A percentile compares a stretch with the other conserved stretches of the same genome.
These are phyloP conservation scores for Mrakiaceae sp. DNA, from an alignment of 1,284 basidiomycete genomes.

Conservation along the genomic window DNA sequence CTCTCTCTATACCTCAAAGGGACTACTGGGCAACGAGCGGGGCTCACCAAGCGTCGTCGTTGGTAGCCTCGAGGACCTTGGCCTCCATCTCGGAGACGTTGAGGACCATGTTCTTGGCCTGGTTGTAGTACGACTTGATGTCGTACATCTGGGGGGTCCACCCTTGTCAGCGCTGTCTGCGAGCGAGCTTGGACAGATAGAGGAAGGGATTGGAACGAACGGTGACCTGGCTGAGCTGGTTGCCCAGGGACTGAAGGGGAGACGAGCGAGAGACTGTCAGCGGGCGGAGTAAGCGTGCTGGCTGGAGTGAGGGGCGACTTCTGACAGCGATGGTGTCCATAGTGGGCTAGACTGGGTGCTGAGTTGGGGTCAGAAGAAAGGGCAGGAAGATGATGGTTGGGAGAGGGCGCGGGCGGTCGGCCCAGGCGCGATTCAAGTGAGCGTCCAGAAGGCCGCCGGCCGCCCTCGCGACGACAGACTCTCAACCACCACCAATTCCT, in stretches of 20 bases:
- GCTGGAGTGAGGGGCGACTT: not conserved
- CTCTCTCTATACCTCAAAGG: too few species aligned
- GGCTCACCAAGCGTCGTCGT: slow-evolving; percentile 88
- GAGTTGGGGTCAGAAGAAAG: too few species aligned
- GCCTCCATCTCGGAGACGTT: slow-evolving; percentile 96
- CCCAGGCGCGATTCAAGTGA: too few species aligned
- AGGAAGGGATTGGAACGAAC: not conserved
- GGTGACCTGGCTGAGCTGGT: slow-evolving; percentile 58
- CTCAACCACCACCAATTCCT: too few species aligned
- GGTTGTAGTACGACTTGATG: slow-evolving; percentile 84
- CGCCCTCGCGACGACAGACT: too few species aligned
- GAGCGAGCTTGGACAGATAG: not conserved
- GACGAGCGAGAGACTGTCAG: slow-evolving; percentile 17
- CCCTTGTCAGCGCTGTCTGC: not conserved
- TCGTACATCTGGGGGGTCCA: slow-evolving; percentile 54
- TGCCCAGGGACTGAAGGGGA: slow-evolving; percentile 51
- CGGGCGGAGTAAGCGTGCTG: not conserved
- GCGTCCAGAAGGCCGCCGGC: too few species aligned
- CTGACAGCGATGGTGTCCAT: not conserved
- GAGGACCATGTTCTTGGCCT: slow-evolving; percentile 60
- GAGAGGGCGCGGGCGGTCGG: too few species aligned
- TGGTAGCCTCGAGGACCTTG: slow-evolving; percentile 94
- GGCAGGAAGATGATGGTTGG: too few species aligned
- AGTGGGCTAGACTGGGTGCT: not conserved
- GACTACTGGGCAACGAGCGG: too few species aligned